A percentile compares a stretch with the other conserved stretches of the same genome.
Evolutionary conservation across 2,329 filamentous ascomycete species (phyloP).

Genomic region (Lachnum nothofagi): DNA sequence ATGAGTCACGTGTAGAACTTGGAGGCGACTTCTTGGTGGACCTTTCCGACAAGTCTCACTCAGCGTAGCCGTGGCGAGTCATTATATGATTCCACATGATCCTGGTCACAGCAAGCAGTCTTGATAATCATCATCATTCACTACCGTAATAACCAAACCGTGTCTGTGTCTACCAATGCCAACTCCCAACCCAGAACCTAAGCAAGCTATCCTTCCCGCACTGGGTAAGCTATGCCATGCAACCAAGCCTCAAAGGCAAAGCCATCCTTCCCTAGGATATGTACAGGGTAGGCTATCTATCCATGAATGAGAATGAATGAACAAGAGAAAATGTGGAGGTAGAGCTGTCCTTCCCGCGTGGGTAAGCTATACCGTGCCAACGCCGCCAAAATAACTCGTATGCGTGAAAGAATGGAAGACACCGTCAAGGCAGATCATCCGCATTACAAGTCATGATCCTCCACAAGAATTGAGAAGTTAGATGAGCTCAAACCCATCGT

Average conservation of each 20-base stretch:
- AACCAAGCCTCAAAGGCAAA: constrained; percentile 12
- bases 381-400: neutral
- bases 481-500: constrained; percentile 33
- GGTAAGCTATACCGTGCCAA: constrained; percentile 26
- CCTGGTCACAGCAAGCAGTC: no score
- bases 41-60: no score
- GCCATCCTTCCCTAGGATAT: constrained; percentile 26
- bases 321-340: constrained; percentile 6
- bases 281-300: constrained; percentile 23
- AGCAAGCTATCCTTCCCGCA: constrained; percentile 26
- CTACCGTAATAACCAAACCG: no score
- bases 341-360: constrained; percentile 25
- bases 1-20: no score
- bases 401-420: constrained; percentile 11
- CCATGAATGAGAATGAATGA: constrained; percentile 1
- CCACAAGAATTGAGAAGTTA: constrained; percentile 14
- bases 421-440: constrained; percentile 7
- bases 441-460: neutral
- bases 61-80: no score
- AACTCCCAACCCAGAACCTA: no score
- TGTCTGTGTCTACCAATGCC: no score
- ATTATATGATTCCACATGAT: no score
- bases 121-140: no score
- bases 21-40: no score
- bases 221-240: constrained; percentile 25